Percentiles rank a stretch among this genome's conserved stretches.
phyloP scores from a whole-genome alignment of 2,329 filamentous ascomycete genomes.

The Ophiostoma angusticollis region DNA sequence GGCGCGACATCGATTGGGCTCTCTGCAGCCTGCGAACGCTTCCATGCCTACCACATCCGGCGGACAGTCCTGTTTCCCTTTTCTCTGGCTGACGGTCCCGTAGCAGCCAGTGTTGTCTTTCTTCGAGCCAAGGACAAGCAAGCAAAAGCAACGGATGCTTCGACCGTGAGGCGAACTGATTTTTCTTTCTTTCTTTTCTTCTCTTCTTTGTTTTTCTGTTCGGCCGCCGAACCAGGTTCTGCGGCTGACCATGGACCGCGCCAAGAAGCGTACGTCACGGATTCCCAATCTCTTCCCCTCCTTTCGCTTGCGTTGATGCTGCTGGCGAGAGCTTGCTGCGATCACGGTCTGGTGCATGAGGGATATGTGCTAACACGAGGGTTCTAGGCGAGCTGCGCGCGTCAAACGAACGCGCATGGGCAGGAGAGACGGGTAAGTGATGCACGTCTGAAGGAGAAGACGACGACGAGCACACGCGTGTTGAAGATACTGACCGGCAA shows the following conservation, averaged over 20 bases:
- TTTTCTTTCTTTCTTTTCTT: not conserved
- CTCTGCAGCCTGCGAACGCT: constrained; percentile 12
- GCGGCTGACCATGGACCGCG: constrained; percentile 47
- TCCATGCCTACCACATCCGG: constrained; percentile 33
- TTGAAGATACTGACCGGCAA: not conserved
- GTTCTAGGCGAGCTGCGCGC: constrained; percentile 71
- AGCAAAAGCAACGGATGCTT: constrained; percentile 3
- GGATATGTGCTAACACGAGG: constrained; percentile 14
- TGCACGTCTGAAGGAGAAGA: not conserved
- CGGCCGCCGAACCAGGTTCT: constrained; percentile 9
- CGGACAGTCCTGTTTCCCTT: constrained; percentile 28
- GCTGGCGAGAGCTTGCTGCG: too few species aligned
- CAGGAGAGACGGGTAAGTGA: constrained; percentile 67
- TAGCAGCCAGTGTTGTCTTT: constrained; percentile 22
- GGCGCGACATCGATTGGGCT: constrained; percentile 7
- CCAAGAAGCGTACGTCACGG: constrained; percentile 49
- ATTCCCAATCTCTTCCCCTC: not conserved
- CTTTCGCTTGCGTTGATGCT: constrained; percentile 2
- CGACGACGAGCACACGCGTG: not conserved
- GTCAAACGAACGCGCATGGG: constrained; percentile 79
- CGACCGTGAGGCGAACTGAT: not conserved
- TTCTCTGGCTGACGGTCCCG: constrained; percentile 29
- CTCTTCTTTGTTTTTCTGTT: not conserved
- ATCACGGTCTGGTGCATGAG: too few species aligned
- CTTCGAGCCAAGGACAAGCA: not conserved